These are phyloP conservation scores for Aspergillus chevalieri DNA, from an alignment of 2,329 filamentous ascomycete species.

Conservation along the genomic window DNA sequence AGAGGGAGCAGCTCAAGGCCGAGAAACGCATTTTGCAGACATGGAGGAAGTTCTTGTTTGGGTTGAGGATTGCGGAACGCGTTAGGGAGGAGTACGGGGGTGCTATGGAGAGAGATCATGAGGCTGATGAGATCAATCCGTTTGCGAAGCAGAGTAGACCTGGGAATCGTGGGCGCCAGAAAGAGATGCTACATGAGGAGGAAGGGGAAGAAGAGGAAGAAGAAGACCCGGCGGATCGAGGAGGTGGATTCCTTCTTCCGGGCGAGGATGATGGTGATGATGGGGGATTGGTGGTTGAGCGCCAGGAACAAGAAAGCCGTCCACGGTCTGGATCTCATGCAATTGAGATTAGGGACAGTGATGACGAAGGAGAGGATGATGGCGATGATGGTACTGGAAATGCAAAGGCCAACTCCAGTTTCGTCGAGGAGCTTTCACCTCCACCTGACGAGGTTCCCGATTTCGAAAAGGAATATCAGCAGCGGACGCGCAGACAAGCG, in stretches of 20 bases:
- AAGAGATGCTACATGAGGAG: conserved; percentile 6
- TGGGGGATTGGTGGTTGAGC: conserved; percentile 26
- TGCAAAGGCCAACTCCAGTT: background rate
- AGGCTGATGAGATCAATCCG: conserved; percentile 31
- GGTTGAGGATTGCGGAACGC: conserved; percentile 72
- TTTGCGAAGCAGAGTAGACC: conserved; percentile 18
- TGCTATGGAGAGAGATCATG: conserved; percentile 17
- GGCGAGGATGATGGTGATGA: conserved; percentile 23
- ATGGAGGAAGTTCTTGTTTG: conserved; percentile 86
- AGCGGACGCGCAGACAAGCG: conserved; percentile 18
- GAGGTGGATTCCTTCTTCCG: conserved; percentile 27
- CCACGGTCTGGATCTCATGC: conserved; percentile 1
- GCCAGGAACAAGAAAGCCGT: conserved; percentile 8
- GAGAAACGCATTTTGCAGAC: conserved; percentile 64
- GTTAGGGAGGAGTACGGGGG: conserved; percentile 71
- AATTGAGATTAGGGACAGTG: conserved; percentile 1
- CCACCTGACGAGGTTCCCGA: conserved; percentile 5
- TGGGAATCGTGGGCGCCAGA: conserved; percentile 6
- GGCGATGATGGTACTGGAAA: conserved; percentile 4
- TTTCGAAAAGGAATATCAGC: conserved; percentile 12
- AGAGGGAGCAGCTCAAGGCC: conserved; percentile 78
- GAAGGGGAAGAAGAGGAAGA: conserved; percentile 11
- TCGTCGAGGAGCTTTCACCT: conserved; percentile 8
- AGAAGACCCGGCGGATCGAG: conserved; percentile 18
- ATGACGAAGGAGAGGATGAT: conserved; percentile 1